Percentiles rank a stretch among this genome's conserved stretches.
These are phyloP conservation scores for Xerocomellus amylosporus DNA, from an alignment of 768 basidiomycete genomes.

Conservation along the genomic window DNA sequence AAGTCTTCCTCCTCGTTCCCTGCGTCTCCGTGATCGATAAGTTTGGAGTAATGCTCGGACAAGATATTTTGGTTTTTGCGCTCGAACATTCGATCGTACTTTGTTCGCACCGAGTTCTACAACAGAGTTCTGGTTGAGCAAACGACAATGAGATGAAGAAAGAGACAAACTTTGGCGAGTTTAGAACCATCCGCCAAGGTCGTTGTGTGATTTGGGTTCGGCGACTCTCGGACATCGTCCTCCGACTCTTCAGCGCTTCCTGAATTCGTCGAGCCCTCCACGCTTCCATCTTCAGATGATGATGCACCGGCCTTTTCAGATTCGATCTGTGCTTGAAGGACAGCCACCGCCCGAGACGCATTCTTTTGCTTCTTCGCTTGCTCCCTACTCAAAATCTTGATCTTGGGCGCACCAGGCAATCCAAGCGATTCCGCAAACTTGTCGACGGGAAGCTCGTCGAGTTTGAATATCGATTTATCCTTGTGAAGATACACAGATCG, in stretches of 20 bases:
- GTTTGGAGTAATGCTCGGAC: constrained; percentile 84
- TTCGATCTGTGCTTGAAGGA: constrained; percentile 32
- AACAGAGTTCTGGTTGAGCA: background rate
- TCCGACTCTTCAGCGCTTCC: constrained; percentile 29
- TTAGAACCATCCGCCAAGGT: constrained; percentile 22
- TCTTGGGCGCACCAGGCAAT: constrained; percentile 91
- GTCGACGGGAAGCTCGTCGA: constrained; percentile 77
- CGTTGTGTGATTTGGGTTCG: background rate
- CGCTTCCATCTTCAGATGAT: constrained; percentile 21
- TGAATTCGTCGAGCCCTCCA: constrained; percentile 10
- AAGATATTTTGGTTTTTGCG: constrained; percentile 93
- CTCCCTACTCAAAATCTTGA: constrained; percentile 77
- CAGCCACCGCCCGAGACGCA: constrained; percentile 47
- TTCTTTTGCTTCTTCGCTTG: constrained; percentile 78
- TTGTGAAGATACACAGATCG: constrained; percentile 91
- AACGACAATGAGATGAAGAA: background rate
- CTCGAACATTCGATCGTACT: constrained; percentile 98
- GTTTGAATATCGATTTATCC: constrained; percentile 89
- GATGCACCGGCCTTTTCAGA: constrained; percentile 15
- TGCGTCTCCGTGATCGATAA: constrained; percentile 65
- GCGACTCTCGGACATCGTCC: constrained; percentile 10
- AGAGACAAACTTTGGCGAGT: constrained; percentile 40
- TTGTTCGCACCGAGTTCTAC: constrained; percentile 65
- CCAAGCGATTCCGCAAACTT: constrained; percentile 87
- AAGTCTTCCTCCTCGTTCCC: constrained; percentile 71